Conservation (phyloP, 2,329 filamentous ascomycete species). For the Colletotrichum endophyticum region DNA sequence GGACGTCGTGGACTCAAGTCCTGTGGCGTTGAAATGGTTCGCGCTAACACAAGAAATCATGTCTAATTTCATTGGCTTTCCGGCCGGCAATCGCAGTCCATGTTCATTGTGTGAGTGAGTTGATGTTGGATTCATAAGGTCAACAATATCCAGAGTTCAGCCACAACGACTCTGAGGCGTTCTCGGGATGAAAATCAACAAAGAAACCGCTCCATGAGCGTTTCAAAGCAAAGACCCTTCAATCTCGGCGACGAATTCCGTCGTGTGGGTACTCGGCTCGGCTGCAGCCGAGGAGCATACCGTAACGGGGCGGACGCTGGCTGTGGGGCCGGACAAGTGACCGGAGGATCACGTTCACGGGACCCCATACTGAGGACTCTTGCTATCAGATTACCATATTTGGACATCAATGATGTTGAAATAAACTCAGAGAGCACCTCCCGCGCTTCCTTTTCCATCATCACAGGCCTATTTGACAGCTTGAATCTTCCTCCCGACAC, state of each 20-base stretch:
- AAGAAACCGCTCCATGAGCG: constrained; percentile 27
- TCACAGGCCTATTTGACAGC: neutral
- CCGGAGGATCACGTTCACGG: neutral
- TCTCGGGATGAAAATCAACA: neutral
- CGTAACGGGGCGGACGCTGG: neutral
- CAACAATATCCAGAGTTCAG: no score
- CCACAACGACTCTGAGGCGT: no score
- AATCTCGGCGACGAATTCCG: neutral
- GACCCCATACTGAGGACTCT: neutral
- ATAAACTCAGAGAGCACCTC: neutral
- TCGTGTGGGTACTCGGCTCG: neutral
- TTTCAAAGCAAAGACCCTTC: constrained; percentile 7
- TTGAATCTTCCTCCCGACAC: neutral
- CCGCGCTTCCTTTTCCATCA: neutral
- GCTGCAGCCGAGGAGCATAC: neutral
- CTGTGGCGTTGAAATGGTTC: no score
- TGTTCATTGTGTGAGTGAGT: rapidly evolving
- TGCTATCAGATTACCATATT: neutral
- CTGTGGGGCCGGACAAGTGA: neutral
- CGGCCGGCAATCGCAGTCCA: no score
- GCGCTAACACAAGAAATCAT: no score
- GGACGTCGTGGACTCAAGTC: no score
- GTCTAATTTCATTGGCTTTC: rapidly evolving
- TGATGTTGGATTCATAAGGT: rapidly evolving
- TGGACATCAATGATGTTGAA: neutral